Percentiles rank a stretch among this genome's conserved stretches.
Conservation (phyloP, 2,329 filamentous ascomycete genomes). For the Myriosclerotinia scirpicola region DNA sequence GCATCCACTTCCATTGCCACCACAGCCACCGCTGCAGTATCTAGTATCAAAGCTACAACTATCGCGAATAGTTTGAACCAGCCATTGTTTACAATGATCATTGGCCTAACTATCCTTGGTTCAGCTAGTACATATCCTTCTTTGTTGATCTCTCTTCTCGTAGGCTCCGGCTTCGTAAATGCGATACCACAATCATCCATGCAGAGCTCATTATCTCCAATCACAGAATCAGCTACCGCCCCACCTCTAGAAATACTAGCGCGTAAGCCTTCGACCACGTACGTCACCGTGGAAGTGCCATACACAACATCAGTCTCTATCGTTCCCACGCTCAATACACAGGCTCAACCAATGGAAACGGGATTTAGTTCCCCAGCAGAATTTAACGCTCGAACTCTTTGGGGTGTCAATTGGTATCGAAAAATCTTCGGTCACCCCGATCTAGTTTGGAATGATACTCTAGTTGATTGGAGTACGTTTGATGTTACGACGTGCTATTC, state of each 20-base stretch:
- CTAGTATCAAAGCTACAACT: background rate
- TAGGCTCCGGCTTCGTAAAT: no score
- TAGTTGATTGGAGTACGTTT: background rate
- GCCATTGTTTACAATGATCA: background rate
- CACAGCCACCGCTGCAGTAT: background rate
- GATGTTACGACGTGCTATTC: background rate
- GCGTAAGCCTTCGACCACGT: no score
- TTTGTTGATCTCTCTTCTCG: no score
- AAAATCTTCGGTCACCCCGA: background rate
- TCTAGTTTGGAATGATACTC: background rate
- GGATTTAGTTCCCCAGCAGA: background rate
- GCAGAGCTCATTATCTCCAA: background rate
- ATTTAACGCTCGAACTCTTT: background rate
- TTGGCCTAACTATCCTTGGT: no score
- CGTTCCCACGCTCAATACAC: background rate
- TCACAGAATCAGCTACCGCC: background rate
- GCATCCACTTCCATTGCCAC: background rate
- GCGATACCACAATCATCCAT: no score
- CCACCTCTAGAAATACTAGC: background rate
- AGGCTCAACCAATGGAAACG: background rate
- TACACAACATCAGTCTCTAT: no score
- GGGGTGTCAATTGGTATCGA: slow-evolving; percentile 1
- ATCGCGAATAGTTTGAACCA: background rate
- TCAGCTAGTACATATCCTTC: no score
- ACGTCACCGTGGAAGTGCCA: no score